Evolutionary conservation across 768 basidiomycete genomes (phyloP).

Genomic region (Collybia sp.): DNA sequence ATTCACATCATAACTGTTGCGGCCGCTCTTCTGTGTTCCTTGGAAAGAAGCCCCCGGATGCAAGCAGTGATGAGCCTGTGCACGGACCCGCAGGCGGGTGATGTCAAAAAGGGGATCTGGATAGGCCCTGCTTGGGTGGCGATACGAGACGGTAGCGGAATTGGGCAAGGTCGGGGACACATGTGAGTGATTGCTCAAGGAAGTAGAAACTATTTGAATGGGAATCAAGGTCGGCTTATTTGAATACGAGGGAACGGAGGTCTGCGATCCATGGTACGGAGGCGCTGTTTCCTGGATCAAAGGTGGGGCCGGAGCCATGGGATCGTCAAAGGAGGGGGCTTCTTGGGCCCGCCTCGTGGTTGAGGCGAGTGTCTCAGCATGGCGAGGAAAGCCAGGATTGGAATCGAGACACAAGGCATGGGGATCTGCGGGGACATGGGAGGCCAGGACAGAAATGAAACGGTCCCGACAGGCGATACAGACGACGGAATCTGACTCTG

Average conservation of each 20-base stretch:
- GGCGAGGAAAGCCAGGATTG: conserved; percentile 18
- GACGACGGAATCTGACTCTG: conserved; percentile 29
- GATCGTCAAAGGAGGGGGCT: conserved; percentile 23
- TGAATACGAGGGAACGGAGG: conserved; percentile 11
- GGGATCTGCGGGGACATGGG: conserved; percentile 8
- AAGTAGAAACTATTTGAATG: conserved; percentile 7
- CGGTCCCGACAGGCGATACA: conserved; percentile 45
- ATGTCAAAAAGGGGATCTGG: conserved; percentile 66
- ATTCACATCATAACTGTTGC: conserved; percentile 91
- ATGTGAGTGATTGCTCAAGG: conserved; percentile 2
- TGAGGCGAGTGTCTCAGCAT: conserved; percentile 18
- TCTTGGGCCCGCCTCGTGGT: conserved; percentile 24
- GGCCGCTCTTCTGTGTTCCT: conserved; percentile 91
- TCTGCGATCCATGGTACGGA: conserved; percentile 12
- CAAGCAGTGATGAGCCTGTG: conserved; percentile 70
- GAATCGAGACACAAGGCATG: conserved; percentile 19
- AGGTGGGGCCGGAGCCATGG: conserved; percentile 26
- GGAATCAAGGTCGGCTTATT: conserved; percentile 18
- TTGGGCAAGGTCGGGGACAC: conserved; percentile 8
- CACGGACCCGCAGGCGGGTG: conserved; percentile 68
- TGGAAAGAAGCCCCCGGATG: conserved; percentile 87
- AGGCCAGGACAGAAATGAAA: conserved; percentile 19
- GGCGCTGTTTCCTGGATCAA: conserved; percentile 1
- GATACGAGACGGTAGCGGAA: conserved; percentile 12
- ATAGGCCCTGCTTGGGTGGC: conserved; percentile 13